These are phyloP conservation scores for Trichoderma harzianum DNA, from an alignment of 2,329 filamentous ascomycete genomes.

Conservation along the genomic window DNA sequence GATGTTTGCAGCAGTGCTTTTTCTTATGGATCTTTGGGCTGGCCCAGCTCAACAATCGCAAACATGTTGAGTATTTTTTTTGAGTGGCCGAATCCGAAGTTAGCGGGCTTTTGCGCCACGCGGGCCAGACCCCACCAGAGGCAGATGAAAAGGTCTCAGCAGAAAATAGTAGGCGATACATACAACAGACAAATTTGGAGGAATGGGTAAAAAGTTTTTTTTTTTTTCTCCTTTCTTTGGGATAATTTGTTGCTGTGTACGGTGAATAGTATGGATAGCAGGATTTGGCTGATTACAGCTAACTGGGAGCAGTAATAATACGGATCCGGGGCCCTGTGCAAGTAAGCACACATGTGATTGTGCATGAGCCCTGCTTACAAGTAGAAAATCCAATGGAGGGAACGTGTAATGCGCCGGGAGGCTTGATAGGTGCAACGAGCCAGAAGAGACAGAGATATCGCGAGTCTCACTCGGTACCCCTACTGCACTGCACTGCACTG, in stretches of 20 bases:
- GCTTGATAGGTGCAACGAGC: not conserved
- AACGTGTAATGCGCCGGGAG: not conserved
- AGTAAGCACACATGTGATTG: not conserved
- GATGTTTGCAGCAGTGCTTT: not conserved
- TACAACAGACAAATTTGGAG: not conserved
- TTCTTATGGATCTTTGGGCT: not conserved
- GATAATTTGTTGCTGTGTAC: not conserved
- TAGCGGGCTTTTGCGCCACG: slow-evolving; percentile 4
- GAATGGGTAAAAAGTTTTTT: not conserved
- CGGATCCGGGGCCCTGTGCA: not conserved
- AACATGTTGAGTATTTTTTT: slow-evolving; percentile 13
- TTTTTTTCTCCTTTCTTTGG: not conserved
- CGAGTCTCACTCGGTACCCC: not conserved
- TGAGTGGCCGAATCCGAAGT: not conserved
- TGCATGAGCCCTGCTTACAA: not conserved
- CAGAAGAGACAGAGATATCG: not conserved
- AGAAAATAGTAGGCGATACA: not conserved
- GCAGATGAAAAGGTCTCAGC: not conserved
- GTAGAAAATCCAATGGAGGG: not conserved
- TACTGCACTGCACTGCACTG: not conserved
- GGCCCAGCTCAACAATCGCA: slow-evolving; percentile 11
- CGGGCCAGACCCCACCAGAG: not conserved
- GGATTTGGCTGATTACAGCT: not conserved
- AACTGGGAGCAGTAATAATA: not conserved
- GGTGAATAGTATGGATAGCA: not conserved